These are phyloP conservation scores for Entonaema liquescens DNA, from an alignment of 495 filamentous ascomycete species.

Conservation along the genomic window DNA sequence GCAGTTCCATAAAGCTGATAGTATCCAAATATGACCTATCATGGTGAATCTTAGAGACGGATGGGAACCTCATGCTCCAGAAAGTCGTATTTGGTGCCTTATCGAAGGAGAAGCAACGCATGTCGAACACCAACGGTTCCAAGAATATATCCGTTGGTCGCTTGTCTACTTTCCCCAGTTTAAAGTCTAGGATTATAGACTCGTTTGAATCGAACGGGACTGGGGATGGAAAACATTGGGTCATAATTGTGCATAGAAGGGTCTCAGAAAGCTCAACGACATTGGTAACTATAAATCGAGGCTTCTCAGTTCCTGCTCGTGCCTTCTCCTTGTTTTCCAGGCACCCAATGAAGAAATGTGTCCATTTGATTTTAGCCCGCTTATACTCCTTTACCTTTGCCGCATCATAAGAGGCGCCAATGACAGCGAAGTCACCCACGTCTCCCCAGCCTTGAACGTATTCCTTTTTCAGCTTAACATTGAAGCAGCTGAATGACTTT, in stretches of 20 bases:
- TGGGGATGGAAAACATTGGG: conserved; percentile 47
- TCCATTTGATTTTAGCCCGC: conserved; percentile 69
- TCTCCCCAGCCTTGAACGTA: conserved; percentile 85
- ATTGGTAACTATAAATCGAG: conserved; percentile 70
- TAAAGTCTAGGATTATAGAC: conserved; percentile 46
- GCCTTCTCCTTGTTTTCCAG: conserved; percentile 76
- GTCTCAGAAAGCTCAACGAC: conserved; percentile 53
- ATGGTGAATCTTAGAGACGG: conserved; percentile 57
- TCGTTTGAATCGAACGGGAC: conserved; percentile 45
- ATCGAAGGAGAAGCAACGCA: conserved; percentile 59
- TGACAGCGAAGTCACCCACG: conserved; percentile 79
- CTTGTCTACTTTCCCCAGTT: conserved; percentile 30
- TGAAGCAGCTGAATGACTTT: conserved; percentile 56
- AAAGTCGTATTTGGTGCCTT: conserved; percentile 54
- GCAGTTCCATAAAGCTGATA: conserved; percentile 54
- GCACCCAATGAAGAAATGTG: conserved; percentile 81
- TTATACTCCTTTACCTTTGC: conserved; percentile 61
- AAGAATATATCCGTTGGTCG: conserved; percentile 50
- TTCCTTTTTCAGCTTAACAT: conserved; percentile 91
- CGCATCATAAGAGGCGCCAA: conserved; percentile 74
- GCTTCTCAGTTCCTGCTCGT: conserved; percentile 57
- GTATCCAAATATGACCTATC: conserved; percentile 56
- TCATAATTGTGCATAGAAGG: conserved; percentile 47
- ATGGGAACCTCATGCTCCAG: conserved; percentile 58
- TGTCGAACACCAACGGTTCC: conserved; percentile 55